Base-by-base conservation (phyloP, 352 stramenopile species). In the Albugo laibachii region DNA sequence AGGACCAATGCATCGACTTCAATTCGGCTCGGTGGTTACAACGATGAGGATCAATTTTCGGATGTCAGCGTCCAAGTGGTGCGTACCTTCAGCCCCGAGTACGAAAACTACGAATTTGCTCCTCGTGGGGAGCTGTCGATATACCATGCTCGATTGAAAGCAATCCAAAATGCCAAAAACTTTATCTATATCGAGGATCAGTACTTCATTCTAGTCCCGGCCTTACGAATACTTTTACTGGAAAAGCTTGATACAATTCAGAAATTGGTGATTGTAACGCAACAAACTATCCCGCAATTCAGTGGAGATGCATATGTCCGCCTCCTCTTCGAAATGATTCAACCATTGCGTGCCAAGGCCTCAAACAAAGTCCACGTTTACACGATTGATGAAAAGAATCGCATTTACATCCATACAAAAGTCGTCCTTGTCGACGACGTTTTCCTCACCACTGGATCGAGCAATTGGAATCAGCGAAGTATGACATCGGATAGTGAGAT, bases 121-220 rank as follows among this genome's bases (percentile, higher is more conserved):
- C 71, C 71, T 0, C 42, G 48, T 1, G 63, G 71, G n/a, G 71
- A 80, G 31, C 41, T 52, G 5, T 75, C 71, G 31, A 48, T 78
- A 14, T 63, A 76, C 42, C 47, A 64, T 2, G 52, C 63, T 10
- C 63, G 63, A 12, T 50, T 80, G 48, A 76, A 80, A 48, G 68
- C 62, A 12, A 66, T 78, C 34, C 50, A 53, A 18, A 66, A 62
- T 37, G 68, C 68, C 2, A 66, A 66, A 48, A 80, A 78, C 53
- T 80, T 62, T 41, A 68, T 80, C 31, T 80, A 76, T 57, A 69
- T 80, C 18, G 65, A 80, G 37, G 68, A 80, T 48, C 68, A 80
- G 56, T 80, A 80, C 56, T 77, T 80, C 36, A 52, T 75, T 0
- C 45, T 61, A 19, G 64, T 81, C 3, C 66, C 64, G 0, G 49